Evolutionary conservation across 768 basidiomycete genomes (phyloP), one percentile per base, ranked within the genome.

Genomic region (Heimioporus sp.): DNA sequence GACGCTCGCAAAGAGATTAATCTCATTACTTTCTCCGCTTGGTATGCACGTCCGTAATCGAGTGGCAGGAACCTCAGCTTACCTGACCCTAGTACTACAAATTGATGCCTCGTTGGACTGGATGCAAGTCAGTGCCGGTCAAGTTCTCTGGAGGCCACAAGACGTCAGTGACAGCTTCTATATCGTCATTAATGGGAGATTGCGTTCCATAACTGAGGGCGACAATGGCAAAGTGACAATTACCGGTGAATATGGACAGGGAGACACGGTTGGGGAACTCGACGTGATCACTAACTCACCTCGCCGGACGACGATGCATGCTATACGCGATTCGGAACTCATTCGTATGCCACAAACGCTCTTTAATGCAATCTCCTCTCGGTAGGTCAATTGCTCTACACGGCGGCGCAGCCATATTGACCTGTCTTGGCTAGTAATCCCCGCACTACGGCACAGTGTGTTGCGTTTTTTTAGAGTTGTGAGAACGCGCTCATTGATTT

Each of bases 61-160:
- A 38, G 2, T 24, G 13, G 31, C 9, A 16, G 45, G 36, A 19
- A 13, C 17, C 9, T 36, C 32, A 30, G 1, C 44, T 62, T 16
- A 72, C 43, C 32, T 35, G 36, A 24, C 20, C 42, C 16, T 54
- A 95, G 96, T 99, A 8, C 74, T 98, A 15, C 97, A 99, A 65
- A 96, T 99, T 50, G 97, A 99, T 68, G 87, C 92, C 1, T 92
- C 94, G 0, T 76, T 99, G 55, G 97, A 99, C 63, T 99, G 97
- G 97, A 90, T 93, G 82, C 97, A 98, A 71, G 92, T 95, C 8
- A 86, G 87, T 56, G 93, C 94, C 1, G 92, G 97, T 2, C 94
- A 98, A 69, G 92, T 97, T 39, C 76, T 96, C 28, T 98, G 95
- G 87, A 80, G 95, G 31, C 87, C 94, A 31, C 85, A 88, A 31